Base-by-base conservation (phyloP, 2,329 filamentous ascomycete genomes). In the Colletotrichum neosansevieriae region DNA sequence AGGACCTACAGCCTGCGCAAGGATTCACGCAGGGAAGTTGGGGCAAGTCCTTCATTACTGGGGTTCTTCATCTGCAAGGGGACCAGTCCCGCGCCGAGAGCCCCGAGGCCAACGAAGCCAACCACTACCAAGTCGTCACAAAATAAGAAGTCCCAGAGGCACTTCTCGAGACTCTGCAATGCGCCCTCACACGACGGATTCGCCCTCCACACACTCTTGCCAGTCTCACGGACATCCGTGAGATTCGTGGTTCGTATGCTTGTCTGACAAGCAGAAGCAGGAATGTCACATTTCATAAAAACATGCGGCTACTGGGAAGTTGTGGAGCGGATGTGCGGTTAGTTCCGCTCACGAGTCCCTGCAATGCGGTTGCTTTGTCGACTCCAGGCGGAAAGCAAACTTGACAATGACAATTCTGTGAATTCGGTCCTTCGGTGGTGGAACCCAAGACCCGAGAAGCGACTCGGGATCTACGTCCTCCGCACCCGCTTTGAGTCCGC, bases 281-380 rank as follows among this genome's bases (percentile, higher is more conserved):
- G 42, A n/a, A 53, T 29, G 9, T 50, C 50, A 17, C 17, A 50
- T 36, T 24, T 58, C 49, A 57, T 38, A 17, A 57, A 57, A 21
- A 19, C 59, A 63, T 63, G 59, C 51, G 44, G 21, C 50, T 63
- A 49, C 42, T 67, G 51, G 60, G 44, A n/a, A n/a, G 61, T 32
- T 34, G 65, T 68, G 65, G 51, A 53, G 51, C 44, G 17, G 36
- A 15, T 51, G 32, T 36, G 44, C 64, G 59, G 59, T 36, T 58
- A 50, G 58, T 58, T 57, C 59, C 64, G 64, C 44, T 13, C 38
- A 63, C 45, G 24, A 17, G 15, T 44, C 54, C 44, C 38, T 24
- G 29, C 21, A 62, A 63, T 42, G 45, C 45, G 45, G 21, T 49
- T 49, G 45, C 17, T 49, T 49, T 49, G 15, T 6, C n/a, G n/a